phyloP scores from a whole-genome alignment of 192 early-diverging fungal genomes.

The Coemansia sp. region DNA sequence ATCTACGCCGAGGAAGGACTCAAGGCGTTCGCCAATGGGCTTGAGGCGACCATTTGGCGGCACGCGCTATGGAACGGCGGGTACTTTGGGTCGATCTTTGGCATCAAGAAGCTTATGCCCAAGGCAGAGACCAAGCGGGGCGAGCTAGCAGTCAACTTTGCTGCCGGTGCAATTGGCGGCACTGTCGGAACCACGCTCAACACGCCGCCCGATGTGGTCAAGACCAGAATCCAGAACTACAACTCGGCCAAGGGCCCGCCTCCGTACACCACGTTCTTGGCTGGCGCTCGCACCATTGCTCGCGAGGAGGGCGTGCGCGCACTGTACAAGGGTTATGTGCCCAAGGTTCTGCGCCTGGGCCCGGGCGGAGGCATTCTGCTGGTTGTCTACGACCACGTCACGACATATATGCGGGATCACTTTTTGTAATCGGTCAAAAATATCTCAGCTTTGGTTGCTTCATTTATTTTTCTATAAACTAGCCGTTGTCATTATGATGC shows the following conservation, averaged over 20 bases:
- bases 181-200: constrained; percentile 91
- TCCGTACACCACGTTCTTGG: constrained; percentile 90
- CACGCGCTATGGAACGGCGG: constrained; percentile 97
- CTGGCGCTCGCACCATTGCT: constrained; percentile 71
- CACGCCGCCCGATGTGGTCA: constrained; percentile 95
- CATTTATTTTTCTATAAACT: not conserved
- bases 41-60: constrained; percentile 92
- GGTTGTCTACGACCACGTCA: constrained; percentile 64
- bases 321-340: constrained; percentile 93
- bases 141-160: constrained; percentile 81
- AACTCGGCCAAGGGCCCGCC: constrained; percentile 63
- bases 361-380: constrained; percentile 84
- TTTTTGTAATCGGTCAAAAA: constrained; percentile 52
- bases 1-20: constrained; percentile 81
- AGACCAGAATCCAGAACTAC: constrained; percentile 91
- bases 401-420: constrained; percentile 79
- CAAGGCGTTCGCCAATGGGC: constrained; percentile 82
- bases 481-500: not conserved
- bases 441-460: not conserved
- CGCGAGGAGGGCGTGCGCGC: constrained; percentile 86
- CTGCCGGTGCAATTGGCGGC: constrained; percentile 88
- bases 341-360: constrained; percentile 93
- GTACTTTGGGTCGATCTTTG: constrained; percentile 66
- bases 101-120: constrained; percentile 72
- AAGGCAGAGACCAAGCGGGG: constrained; percentile 79